These are phyloP conservation scores for Nemania abortiva DNA, from an alignment of 2,329 filamentous ascomycete species.

Conservation along the genomic window DNA sequence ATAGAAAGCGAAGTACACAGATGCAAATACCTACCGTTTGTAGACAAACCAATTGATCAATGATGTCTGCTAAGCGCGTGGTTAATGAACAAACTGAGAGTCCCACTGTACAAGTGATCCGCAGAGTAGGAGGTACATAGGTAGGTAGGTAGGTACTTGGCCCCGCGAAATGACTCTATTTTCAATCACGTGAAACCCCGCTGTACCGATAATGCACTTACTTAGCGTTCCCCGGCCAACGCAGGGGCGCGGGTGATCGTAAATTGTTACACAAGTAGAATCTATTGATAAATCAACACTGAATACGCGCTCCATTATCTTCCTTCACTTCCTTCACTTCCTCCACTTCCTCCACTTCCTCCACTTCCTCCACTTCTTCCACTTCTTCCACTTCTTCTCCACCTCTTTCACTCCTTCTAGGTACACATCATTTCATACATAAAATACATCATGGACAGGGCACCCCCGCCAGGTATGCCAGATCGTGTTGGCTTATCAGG, in stretches of 20 bases:
- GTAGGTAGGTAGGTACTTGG: too few relatives aligned
- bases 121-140: too few relatives aligned
- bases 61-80: slow-evolving; percentile 2
- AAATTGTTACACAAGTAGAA: slow-evolving; percentile 6
- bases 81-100: not conserved
- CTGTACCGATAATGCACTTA: slow-evolving; percentile 2
- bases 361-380: not conserved
- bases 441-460: slow-evolving; percentile 6
- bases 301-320: not conserved
- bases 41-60: too few relatives aligned
- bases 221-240: slow-evolving; percentile 4
- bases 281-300: slow-evolving; percentile 10
- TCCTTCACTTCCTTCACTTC: too few relatives aligned
- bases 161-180: too few relatives aligned
- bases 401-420: slow-evolving; percentile 5
- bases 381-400: not conserved
- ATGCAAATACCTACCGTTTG: too few relatives aligned
- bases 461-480: slow-evolving; percentile 5
- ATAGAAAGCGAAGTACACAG: too few relatives aligned
- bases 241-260: not conserved
- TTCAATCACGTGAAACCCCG: not conserved
- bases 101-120: too few relatives aligned
- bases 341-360: too few relatives aligned
- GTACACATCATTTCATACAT: slow-evolving; percentile 8
- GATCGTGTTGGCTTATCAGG: not conserved